phyloP scores from a whole-genome alignment of 208 protist species.

The Phytomonas francai region DNA sequence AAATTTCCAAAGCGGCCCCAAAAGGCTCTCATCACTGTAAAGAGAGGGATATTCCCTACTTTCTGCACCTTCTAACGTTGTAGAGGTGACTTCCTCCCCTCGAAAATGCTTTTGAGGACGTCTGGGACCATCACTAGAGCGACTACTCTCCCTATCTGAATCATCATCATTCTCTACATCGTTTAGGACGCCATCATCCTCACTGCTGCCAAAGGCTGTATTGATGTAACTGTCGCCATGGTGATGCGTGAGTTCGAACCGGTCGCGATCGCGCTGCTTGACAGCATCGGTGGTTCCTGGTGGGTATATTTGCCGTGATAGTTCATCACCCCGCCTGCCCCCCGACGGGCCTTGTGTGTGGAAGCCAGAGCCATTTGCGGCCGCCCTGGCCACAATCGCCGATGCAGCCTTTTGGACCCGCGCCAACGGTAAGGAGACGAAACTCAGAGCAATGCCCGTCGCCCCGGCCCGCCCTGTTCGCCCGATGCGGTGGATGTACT shows the following conservation, averaged over 20 bases:
- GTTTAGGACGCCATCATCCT: too few species aligned
- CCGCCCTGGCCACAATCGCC: neutral
- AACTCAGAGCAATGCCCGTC: slow-evolving; percentile 88
- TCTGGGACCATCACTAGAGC: too few species aligned
- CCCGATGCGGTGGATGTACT: slow-evolving; percentile 97
- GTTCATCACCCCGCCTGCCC: neutral
- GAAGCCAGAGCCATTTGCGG: neutral
- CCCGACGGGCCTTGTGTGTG: neutral
- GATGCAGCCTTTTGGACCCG: slow-evolving; percentile 19
- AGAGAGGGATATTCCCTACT: slow-evolving; percentile 12
- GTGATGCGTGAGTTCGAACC: too few species aligned
- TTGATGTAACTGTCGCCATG: neutral
- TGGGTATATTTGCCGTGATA: neutral
- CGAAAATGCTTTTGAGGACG: too few species aligned
- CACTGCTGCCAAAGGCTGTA: too few species aligned
- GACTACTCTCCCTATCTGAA: too few species aligned
- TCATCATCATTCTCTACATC: too few species aligned
- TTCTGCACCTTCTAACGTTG: neutral
- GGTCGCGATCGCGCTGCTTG: neutral
- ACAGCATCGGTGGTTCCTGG: neutral
- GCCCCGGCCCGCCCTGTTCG: slow-evolving; percentile 84
- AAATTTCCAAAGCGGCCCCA: slow-evolving; percentile 64
- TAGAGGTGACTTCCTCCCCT: neutral
- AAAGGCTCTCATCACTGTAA: slow-evolving; percentile 32
- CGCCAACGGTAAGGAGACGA: slow-evolving; percentile 68